Base-by-base conservation (phyloP, 495 filamentous ascomycete species). In the Penicillium flavigenum region DNA sequence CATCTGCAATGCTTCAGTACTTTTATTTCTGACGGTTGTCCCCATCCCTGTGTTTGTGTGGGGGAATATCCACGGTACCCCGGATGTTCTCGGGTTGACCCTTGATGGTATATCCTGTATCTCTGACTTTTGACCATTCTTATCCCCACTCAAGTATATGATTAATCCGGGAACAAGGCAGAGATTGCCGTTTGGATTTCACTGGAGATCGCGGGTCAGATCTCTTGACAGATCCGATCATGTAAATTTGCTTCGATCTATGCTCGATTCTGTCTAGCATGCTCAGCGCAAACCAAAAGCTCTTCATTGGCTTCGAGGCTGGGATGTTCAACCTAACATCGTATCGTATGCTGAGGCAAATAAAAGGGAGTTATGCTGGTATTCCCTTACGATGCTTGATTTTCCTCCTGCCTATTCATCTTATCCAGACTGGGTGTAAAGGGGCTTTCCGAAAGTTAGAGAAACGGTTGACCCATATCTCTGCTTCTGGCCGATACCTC, bases 121-220 rank as follows among this genome's bases (percentile, higher is more conserved):
- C n/a, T 32, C 8, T 39, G 6, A 16, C 36, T 17, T 38, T 39
- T 17, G 36, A 8, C 6, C 5, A 39, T 17, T n/a, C 36, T n/a
- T 39, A 39, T 39, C 36, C 16, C 36, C 7, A 39, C 36, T 9
- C 7, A 17, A 39, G 5, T 1, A 7, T 39, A 39, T 39, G n/a
- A 0, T 2, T 5, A 38, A 38, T 7, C 16, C 2, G 6, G 6
- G n/a, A 3, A 17, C 1, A 39, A n/a, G 49, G 45, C 60, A 55
- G 58, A 54, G 60, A 65, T 63, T 54, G 58, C 60, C 58, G 56
- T 57, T 38, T 32, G n/a, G 11, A 24, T 39, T 11, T 36, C 34
- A 63, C 62, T 65, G 62, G 62, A 44, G 39, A 59, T 59, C 43
- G 39, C 51, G 49, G 49, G 19, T 22, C 22, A 51, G 22, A 42